Evolutionary conservation across 2,329 filamentous ascomycete species (phyloP).

Genomic region (Huntiella bhutanensis): DNA sequence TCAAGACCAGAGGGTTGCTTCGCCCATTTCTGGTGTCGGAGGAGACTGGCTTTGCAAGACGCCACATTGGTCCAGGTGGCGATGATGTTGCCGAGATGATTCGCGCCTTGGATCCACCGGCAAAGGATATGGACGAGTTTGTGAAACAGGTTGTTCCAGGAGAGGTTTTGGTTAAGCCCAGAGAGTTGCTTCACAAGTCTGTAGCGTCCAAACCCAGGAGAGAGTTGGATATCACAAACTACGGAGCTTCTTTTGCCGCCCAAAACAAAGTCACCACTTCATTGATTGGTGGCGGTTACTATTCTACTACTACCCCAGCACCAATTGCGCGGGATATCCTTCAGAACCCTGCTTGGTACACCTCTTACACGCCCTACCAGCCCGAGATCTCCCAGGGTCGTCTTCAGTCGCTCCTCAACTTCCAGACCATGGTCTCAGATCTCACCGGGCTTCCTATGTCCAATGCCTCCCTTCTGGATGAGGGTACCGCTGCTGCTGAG

Average conservation of each 20-base stretch:
- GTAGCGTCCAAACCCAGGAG: conserved; percentile 21
- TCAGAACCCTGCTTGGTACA: conserved; percentile 93
- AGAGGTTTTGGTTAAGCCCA: conserved; percentile 39
- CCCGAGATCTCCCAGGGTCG: conserved; percentile 93
- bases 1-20: conserved; percentile 2
- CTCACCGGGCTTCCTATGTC: conserved; percentile 72
- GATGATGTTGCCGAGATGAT: conserved; percentile 61
- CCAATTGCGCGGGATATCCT: conserved; percentile 87
- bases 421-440: conserved; percentile 81
- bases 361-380: conserved; percentile 93
- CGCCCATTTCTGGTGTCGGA: conserved; percentile 10
- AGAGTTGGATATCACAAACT: conserved; percentile 39
- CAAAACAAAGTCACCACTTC: conserved; percentile 31
- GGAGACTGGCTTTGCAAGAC: conserved; percentile 39
- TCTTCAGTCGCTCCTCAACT: conserved; percentile 82
- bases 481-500: conserved; percentile 81
- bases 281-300: conserved; percentile 78
- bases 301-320: conserved; percentile 65
- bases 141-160: conserved; percentile 65
- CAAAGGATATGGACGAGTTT: conserved; percentile 58
- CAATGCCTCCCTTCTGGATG: conserved; percentile 80
- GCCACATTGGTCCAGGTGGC: conserved; percentile 72
- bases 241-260: conserved; percentile 18
- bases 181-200: conserved; percentile 6
- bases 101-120: conserved; percentile 55